Evolutionary conservation across 2,329 filamentous ascomycete species (phyloP).

Genomic region (Calonectria leucothoes): DNA sequence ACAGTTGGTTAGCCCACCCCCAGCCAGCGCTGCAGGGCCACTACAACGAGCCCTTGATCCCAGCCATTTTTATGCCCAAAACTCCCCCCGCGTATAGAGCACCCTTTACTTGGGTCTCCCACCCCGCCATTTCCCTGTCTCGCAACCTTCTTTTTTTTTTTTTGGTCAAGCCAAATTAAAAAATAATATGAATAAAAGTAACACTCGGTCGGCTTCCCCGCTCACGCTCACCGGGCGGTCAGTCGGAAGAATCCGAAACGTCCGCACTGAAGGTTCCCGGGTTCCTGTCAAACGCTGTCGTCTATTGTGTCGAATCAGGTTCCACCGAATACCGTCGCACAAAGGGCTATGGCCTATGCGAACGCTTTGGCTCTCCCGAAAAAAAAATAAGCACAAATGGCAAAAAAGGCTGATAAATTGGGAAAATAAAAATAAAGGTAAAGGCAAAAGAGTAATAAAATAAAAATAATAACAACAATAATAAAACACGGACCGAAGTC

Average conservation of each 20-base stretch:
- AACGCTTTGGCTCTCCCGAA: not conserved
- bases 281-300: constrained; percentile 3
- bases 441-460: too few species aligned
- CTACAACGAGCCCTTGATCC: not conserved
- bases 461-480: not conserved
- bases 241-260: constrained; percentile 6
- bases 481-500: not conserved
- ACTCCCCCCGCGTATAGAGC: not conserved
- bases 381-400: not conserved
- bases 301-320: not conserved
- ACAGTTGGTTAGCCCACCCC: not conserved
- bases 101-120: not conserved
- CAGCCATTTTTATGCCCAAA: not conserved
- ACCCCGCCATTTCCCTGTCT: not conserved
- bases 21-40: not conserved
- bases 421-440: not conserved
- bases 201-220: not conserved
- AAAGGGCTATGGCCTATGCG: not conserved
- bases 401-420: not conserved
- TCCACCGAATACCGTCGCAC: not conserved
- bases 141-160: not conserved
- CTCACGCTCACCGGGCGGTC: not conserved
- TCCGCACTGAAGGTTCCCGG: constrained; percentile 5
- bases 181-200: not conserved
- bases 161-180: not conserved